phyloP scores from a whole-genome alignment of 768 basidiomycete genomes.

The Lentinula sp. region DNA sequence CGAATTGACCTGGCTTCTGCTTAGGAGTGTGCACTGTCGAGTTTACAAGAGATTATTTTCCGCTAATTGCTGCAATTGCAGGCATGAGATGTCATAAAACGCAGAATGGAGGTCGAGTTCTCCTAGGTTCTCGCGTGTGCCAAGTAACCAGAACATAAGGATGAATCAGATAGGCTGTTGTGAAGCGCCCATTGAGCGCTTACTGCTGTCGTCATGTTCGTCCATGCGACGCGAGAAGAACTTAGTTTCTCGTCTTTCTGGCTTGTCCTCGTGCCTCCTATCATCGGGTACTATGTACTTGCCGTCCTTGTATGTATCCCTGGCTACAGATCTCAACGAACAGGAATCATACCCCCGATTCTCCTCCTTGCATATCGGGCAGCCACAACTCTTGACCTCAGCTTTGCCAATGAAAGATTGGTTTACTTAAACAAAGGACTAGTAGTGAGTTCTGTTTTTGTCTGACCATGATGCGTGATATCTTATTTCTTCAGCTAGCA shows the following conservation, averaged over 20 bases:
- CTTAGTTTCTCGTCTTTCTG: neutral
- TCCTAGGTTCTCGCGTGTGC: too few relatives aligned
- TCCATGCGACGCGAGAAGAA: neutral
- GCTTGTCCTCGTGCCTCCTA: neutral
- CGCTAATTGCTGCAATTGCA: too few relatives aligned
- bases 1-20: too few relatives aligned
- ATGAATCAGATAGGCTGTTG: too few relatives aligned
- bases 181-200: neutral
- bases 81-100: too few relatives aligned
- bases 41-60: too few relatives aligned
- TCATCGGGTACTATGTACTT: neutral
- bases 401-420: conserved; percentile 15
- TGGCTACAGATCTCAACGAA: neutral
- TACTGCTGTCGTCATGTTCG: neutral
- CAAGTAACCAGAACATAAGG: too few relatives aligned
- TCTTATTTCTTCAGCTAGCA: conserved; percentile 23
- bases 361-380: conserved; percentile 2
- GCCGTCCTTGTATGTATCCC: neutral
- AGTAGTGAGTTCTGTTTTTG: conserved; percentile 25
- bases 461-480: neutral
- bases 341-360: neutral
- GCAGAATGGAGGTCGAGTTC: too few relatives aligned
- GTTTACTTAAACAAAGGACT: conserved; percentile 38
- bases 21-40: too few relatives aligned
- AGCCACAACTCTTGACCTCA: neutral